These are phyloP conservation scores for Phaseolus lunatus DNA, from an alignment of 306 rosid species.

Conservation along the genomic window DNA sequence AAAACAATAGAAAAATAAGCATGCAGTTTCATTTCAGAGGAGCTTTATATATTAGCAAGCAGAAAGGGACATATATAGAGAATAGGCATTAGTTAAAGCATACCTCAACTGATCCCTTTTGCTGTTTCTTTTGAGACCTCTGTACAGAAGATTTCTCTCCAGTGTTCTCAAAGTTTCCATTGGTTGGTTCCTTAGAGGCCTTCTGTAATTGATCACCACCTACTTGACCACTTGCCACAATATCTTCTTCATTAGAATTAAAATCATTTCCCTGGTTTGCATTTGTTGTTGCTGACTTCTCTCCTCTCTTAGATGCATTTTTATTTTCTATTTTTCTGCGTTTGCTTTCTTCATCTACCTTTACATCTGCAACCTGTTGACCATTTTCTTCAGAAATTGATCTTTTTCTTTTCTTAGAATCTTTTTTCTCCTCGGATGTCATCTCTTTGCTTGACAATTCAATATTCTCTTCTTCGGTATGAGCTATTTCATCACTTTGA, in stretches of 20 bases:
- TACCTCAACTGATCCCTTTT: constrained; percentile 79
- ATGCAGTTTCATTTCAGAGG: not conserved
- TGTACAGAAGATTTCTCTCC: constrained; percentile 55
- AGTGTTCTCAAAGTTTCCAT: constrained; percentile 45
- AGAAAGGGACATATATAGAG: not conserved
- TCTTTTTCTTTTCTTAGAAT: constrained; percentile 79
- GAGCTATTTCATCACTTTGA: constrained; percentile 52
- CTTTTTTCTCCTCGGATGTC: constrained; percentile 46
- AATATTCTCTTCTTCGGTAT: constrained; percentile 48
- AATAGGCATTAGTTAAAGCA: constrained; percentile 17
- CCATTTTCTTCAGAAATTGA: constrained; percentile 58
- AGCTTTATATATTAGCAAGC: constrained; percentile 5
- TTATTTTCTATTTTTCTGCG: constrained; percentile 57
- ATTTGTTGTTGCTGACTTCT: too few species aligned
- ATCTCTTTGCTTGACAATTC: constrained; percentile 46
- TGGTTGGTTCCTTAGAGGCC: constrained; percentile 34
- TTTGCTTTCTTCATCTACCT: constrained; percentile 66
- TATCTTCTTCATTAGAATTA: not conserved
- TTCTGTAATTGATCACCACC: constrained; percentile 32
- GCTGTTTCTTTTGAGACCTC: constrained; percentile 59
- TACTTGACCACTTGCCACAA: not conserved
- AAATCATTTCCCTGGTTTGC: not conserved
- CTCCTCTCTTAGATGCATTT: constrained; percentile 37
- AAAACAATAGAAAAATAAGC: not conserved
- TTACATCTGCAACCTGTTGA: constrained; percentile 47